These are phyloP conservation scores for Poronia punctata DNA, from an alignment of 495 filamentous ascomycete genomes.

Conservation along the genomic window DNA sequence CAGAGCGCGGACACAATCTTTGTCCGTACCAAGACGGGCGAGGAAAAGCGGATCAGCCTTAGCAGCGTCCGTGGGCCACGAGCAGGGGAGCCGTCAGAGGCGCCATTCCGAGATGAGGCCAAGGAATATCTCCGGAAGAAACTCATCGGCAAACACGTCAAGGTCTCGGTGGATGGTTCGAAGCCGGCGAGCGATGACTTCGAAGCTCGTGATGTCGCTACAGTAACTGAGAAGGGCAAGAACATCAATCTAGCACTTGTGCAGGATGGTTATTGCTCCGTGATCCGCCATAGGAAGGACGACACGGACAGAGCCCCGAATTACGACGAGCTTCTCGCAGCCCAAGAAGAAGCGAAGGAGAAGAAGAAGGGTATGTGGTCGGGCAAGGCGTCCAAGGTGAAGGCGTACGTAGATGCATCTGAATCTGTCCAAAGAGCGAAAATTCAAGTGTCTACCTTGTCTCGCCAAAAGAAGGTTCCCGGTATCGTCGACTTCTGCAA, in stretches of 20 bases:
- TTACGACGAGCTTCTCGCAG: constrained; percentile 85
- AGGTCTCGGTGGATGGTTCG: constrained; percentile 80
- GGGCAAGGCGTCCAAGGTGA: constrained; percentile 70
- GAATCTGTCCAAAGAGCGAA: constrained; percentile 93
- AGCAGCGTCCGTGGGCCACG: constrained; percentile 92
- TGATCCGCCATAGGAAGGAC: constrained; percentile 87
- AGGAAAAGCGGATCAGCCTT: constrained; percentile 82
- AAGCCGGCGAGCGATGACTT: constrained; percentile 84
- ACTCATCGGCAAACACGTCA: constrained; percentile 91
- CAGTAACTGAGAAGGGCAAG: constrained; percentile 72
- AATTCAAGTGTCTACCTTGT: constrained; percentile 76
- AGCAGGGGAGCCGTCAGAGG: constrained; percentile 47
- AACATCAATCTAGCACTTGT: constrained; percentile 81
- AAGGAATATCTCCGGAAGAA: constrained; percentile 94
- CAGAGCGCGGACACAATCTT: constrained; percentile 85
- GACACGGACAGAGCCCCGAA: constrained; percentile 87
- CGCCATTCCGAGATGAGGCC: constrained; percentile 82
- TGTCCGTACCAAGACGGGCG: constrained; percentile 71
- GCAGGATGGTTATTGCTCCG: constrained; percentile 85
- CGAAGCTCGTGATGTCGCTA: constrained; percentile 90
- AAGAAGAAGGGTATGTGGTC: constrained; percentile 89
- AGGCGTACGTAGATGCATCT: constrained; percentile 79
- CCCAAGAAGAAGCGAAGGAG: constrained; percentile 80
- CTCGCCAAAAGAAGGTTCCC: constrained; percentile 86
- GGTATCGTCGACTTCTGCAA: constrained; percentile 97